A percentile compares a stretch with the other conserved stretches of the same genome.
Conservation (phyloP, 257 asterid genomes). For the Scutellaria galericulata region DNA sequence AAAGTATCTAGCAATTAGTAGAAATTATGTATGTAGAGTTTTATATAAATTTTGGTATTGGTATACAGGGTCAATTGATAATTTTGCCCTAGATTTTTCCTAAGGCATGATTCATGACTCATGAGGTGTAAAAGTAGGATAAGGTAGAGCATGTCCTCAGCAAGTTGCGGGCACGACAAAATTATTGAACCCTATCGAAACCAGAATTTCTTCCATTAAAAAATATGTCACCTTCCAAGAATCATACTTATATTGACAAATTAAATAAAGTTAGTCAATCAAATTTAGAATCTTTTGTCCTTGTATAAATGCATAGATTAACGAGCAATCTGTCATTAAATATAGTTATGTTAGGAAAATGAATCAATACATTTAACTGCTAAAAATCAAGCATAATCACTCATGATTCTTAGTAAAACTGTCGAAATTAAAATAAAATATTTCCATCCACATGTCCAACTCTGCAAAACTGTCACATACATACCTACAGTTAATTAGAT, state of each 20-base stretch:
- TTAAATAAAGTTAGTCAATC: too few species aligned
- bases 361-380: not conserved
- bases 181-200: slow-evolving; percentile 25
- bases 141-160: slow-evolving; percentile 5
- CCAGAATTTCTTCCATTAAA: not conserved
- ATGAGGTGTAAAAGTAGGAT: not conserved
- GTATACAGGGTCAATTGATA: too few species aligned
- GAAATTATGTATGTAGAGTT: too few species aligned
- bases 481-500: too few species aligned
- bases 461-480: too few species aligned
- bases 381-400: not conserved
- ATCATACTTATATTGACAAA: too few species aligned
- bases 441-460: too few species aligned
- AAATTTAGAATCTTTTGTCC: slow-evolving; percentile 3
- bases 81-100: not conserved
- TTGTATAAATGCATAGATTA: not conserved
- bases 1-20: too few species aligned
- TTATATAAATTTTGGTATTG: too few species aligned
- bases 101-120: too few species aligned
- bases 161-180: slow-evolving; percentile 17
- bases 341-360: not conserved
- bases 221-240: not conserved
- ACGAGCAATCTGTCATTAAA: slow-evolving; percentile 14
- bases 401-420: not conserved
- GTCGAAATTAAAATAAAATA: too few species aligned